Conservation (phyloP, 106 monocot genomes). For the Chionographis japonica region DNA sequence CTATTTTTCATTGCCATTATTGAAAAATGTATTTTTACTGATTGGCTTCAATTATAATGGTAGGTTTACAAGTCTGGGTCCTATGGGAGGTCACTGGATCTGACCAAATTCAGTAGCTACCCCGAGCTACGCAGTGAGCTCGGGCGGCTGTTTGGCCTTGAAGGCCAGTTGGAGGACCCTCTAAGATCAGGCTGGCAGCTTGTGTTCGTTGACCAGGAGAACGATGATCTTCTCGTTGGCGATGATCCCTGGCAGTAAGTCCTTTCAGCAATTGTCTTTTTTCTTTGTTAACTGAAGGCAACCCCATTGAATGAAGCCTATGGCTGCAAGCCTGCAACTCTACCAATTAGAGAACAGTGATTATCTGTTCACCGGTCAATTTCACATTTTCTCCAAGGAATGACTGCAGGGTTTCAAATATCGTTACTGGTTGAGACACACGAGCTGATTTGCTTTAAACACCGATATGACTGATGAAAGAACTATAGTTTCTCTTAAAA, state of each 20-base stretch:
- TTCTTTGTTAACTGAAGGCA: not conserved
- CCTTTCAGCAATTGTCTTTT: not conserved
- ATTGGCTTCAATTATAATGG: not conserved
- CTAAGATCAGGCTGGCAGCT: slow-evolving; percentile 99
- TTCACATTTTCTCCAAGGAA: too few species aligned
- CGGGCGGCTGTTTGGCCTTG: slow-evolving; percentile 68
- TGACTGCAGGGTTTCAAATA: too few species aligned
- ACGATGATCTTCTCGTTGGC: slow-evolving; percentile 76
- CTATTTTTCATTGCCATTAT: too few species aligned
- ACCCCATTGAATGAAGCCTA: too few species aligned
- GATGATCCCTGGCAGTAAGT: slow-evolving; percentile 87
- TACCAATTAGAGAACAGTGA: too few species aligned
- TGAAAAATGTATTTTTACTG: not conserved
- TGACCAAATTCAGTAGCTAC: slow-evolving; percentile 77
- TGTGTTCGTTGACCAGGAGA: slow-evolving; percentile 95
- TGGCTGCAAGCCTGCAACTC: too few species aligned
- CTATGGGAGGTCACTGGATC: slow-evolving; percentile 78
- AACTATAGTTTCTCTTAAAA: not conserved
- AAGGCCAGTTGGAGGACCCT: slow-evolving; percentile 72
- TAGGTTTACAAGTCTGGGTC: slow-evolving; percentile 73
- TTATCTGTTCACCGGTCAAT: too few species aligned
- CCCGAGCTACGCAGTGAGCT: slow-evolving; percentile 73
- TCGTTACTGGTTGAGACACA: too few species aligned
- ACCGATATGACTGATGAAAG: not conserved
- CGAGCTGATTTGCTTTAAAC: too few species aligned